Conservation (phyloP, 257 asterid species). For the Plantago ovata region DNA sequence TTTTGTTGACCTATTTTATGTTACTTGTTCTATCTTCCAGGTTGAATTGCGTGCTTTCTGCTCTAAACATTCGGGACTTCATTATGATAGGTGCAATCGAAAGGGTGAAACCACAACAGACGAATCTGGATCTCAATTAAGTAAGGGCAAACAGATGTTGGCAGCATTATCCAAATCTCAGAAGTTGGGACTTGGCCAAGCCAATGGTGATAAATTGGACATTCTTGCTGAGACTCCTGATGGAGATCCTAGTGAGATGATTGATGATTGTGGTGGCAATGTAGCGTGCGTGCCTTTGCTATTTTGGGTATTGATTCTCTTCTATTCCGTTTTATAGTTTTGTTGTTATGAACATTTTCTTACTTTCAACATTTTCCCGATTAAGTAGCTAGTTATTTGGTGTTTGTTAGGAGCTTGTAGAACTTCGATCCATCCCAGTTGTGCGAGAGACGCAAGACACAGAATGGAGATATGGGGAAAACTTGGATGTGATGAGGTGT, state of each 20-base stretch:
- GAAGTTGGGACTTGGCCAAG: not conserved
- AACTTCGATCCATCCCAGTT: slow-evolving; percentile 93
- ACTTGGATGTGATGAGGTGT: slow-evolving; percentile 89
- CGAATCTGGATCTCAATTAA: slow-evolving; percentile 36
- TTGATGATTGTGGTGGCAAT: slow-evolving; percentile 37
- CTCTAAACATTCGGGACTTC: slow-evolving; percentile 80
- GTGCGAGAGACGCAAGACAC: slow-evolving; percentile 95
- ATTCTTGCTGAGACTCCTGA: slow-evolving; percentile 1
- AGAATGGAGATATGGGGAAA: slow-evolving; percentile 99
- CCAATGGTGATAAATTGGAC: slow-evolving; percentile 2
- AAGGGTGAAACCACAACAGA: slow-evolving; percentile 42
- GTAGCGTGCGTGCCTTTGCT: too few relatives aligned
- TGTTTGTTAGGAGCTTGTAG: slow-evolving; percentile 86
- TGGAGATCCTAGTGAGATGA: slow-evolving; percentile 23
- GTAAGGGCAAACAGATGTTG: slow-evolving; percentile 20
- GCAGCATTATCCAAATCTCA: not conserved
- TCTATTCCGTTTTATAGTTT: too few relatives aligned
- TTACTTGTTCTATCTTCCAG: slow-evolving; percentile 33
- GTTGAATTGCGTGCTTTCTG: slow-evolving; percentile 96
- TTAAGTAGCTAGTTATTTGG: slow-evolving; percentile 29
- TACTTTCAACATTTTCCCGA: slow-evolving; percentile 17
- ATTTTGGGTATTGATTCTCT: too few relatives aligned
- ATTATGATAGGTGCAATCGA: slow-evolving; percentile 37
- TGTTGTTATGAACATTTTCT: not conserved
- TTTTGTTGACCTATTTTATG: not conserved